Evolutionary conservation across 306 rosid genomes (phyloP), one percentile per base, ranked within the genome.

Genomic region (Sicyos baderoa): DNA sequence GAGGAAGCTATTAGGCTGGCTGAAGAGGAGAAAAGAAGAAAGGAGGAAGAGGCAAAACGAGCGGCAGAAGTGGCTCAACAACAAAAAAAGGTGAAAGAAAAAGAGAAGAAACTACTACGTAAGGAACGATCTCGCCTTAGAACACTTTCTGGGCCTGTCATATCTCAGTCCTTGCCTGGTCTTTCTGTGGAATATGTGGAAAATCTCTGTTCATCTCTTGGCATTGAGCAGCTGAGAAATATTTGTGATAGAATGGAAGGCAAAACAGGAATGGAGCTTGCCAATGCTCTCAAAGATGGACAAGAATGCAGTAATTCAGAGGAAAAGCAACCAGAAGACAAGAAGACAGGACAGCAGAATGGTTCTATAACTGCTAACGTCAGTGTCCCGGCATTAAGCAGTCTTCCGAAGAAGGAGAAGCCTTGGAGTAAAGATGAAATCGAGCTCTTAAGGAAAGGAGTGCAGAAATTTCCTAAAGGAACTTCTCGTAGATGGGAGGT

Each of bases 401-500:
- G 81, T 81, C 54, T 52, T 58, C 96, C 82, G 83, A 94, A 89
- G 86, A 88, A 90, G 81, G 96, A 94, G 83, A 94, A 84, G 74
- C 96, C 89, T 53, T 94, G 99, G 99, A 78, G 70, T 48, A 94
- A 81, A 79, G 99, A 90, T 81, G 99, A 94, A 84, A 84, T 90
- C 35, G 99, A 94, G 53, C 84, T 90, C 25, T 72, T 94, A 86
- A 86, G 83, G 64, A 94, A 94, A 80, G 99, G 95, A 67, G 72
- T 94, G 82, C 87, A 56, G 68, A 94, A 94, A 71, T 94, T 71
- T 84, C 99, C 89, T 14, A 94, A 94, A 83, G 99, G 99, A 81
- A 90, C 96, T 32, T 90, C 96, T 13, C 80, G 96, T 59, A 86
- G 99, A 74, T 94, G 99, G 99, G 97, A 88, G 77, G 99, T 94